Percentiles rank a stretch among this genome's conserved stretches.
phyloP scores from a whole-genome alignment of 164 flowering plant genomes.

The Houttuynia cordata region DNA sequence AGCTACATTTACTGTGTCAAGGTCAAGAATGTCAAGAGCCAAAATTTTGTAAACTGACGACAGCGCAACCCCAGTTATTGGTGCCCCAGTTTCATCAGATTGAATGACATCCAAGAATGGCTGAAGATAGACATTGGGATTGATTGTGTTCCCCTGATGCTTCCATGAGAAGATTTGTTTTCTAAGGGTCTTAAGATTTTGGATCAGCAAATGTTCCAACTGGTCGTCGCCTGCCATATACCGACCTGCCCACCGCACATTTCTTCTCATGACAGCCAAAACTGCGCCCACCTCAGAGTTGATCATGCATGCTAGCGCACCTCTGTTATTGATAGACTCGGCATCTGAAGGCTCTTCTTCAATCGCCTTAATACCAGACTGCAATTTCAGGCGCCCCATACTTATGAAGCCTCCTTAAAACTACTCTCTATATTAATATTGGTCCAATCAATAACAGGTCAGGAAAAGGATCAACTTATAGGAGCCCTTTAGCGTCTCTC shows the following conservation, averaged over 20 bases:
- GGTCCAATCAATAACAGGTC: no score
- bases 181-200: conserved; percentile 19
- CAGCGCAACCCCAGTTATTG: conserved; percentile 39
- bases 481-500: no score
- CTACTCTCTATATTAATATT: no score
- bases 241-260: conserved; percentile 28
- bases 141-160: conserved; percentile 17
- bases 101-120: conserved; percentile 41
- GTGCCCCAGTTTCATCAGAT: conserved; percentile 49
- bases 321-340: conserved; percentile 13
- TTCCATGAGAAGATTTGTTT: conserved; percentile 24
- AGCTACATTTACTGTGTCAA: conserved; percentile 24
- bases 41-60: conserved; percentile 37
- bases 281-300: conserved; percentile 32
- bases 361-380: conserved; percentile 17
- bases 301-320: conserved; percentile 25
- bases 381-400: conserved; percentile 25
- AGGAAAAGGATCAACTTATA: no score
- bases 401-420: not conserved
- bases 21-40: conserved; percentile 29
- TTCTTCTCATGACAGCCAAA: conserved; percentile 33
- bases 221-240: conserved; percentile 28
- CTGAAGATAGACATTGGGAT: conserved; percentile 25
- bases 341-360: conserved; percentile 19
- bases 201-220: conserved; percentile 26